These are phyloP conservation scores for Emmonsiellopsis sp. DNA, from an alignment of 2,329 filamentous ascomycete genomes.

Conservation along the genomic window DNA sequence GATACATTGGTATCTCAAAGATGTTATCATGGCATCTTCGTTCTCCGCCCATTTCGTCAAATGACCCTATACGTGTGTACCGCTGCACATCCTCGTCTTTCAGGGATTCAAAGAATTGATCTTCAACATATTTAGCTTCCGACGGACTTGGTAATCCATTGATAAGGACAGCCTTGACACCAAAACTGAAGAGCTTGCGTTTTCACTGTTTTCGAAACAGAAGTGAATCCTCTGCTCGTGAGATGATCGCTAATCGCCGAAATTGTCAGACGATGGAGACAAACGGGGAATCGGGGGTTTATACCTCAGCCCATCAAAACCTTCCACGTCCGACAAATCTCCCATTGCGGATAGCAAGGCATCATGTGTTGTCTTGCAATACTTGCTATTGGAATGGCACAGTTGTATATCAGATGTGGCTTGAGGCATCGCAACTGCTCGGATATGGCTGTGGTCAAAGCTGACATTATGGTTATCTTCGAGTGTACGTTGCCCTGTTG, in stretches of 20 bases:
- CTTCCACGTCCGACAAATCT: not conserved
- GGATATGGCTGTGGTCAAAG: not conserved
- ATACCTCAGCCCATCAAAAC: not conserved
- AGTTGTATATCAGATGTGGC: not conserved
- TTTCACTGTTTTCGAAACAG: not conserved
- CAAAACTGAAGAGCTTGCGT: not conserved
- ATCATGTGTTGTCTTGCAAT: not conserved
- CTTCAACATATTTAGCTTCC: not conserved
- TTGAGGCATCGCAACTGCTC: not conserved
- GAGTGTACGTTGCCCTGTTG: not conserved
- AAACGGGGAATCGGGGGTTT: not conserved
- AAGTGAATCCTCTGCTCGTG: not conserved
- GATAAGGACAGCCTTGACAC: not conserved
- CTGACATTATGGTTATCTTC: not conserved
- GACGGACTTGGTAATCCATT: not conserved
- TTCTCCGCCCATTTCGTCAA: not conserved
- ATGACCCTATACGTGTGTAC: not conserved
- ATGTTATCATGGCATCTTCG: not conserved
- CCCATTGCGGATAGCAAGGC: not conserved
- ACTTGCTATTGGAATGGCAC: not conserved
- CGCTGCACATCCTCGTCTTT: not conserved
- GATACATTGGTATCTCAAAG: not conserved
- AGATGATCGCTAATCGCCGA: not conserved
- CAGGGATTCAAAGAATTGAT: not conserved
- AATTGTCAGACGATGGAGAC: not conserved